phyloP scores from a whole-genome alignment of 257 asterid genomes.

The Salvia rosmarinus region DNA sequence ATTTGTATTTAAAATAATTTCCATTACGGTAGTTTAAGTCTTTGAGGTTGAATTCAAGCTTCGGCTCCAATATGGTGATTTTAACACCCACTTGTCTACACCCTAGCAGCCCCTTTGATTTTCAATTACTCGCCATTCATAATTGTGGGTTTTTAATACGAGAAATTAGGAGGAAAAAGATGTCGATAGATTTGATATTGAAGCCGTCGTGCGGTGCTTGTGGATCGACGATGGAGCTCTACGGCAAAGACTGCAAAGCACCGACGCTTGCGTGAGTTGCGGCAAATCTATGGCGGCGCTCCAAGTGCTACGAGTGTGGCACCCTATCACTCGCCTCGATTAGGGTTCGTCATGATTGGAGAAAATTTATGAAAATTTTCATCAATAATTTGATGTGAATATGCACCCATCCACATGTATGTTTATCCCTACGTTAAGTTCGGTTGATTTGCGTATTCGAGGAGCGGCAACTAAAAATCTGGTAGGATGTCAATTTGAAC shows the following conservation, averaged over 20 bases:
- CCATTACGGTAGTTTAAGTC: too few species aligned
- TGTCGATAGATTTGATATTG: constrained; percentile 77
- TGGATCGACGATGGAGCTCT: constrained; percentile 78
- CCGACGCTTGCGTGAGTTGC: constrained; percentile 77
- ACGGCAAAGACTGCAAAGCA: constrained; percentile 92
- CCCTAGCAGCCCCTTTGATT: constrained; percentile 28
- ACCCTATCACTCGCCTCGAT: constrained; percentile 69
- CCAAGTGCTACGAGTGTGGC: constrained; percentile 83
- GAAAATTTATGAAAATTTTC: not conserved
- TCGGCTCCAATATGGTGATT: too few species aligned
- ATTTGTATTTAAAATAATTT: too few species aligned
- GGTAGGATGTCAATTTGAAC: not conserved
- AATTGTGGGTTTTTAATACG: constrained; percentile 32
- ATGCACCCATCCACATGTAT: not conserved
- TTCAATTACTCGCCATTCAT: not conserved
- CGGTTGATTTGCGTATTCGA: not conserved
- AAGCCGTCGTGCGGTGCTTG: constrained; percentile 86
- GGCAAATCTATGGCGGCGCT: constrained; percentile 83
- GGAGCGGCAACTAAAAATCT: not conserved
- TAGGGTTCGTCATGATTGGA: constrained; percentile 51
- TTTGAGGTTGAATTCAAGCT: too few species aligned
- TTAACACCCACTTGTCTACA: too few species aligned
- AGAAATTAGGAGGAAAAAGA: constrained; percentile 32
- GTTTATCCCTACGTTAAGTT: not conserved
- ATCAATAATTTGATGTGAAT: constrained; percentile 16